Conservation (phyloP, 192 early-diverging fungal species). For the Glomus cerebriforme region DNA sequence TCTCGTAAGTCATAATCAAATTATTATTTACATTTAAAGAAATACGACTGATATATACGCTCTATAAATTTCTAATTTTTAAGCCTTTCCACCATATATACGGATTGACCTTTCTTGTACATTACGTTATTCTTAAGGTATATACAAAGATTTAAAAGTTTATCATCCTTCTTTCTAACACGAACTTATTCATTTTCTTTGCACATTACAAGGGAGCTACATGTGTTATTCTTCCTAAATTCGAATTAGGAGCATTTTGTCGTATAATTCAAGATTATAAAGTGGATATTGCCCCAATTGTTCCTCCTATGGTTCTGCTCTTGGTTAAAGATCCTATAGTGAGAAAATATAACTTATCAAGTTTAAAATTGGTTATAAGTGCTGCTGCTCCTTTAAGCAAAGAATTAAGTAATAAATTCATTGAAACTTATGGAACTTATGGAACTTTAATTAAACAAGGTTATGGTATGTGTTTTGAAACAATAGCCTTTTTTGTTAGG, state of each 20-base stretch:
- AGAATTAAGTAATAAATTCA: conserved; percentile 41
- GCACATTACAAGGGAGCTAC: conserved; percentile 46
- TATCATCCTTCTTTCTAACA: too few species aligned
- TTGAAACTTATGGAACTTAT: conserved; percentile 34
- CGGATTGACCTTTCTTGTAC: neutral
- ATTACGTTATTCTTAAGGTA: neutral
- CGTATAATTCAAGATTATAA: conserved; percentile 55
- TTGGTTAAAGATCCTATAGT: conserved; percentile 67
- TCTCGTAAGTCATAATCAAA: conserved; percentile 37
- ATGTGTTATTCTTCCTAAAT: conserved; percentile 63
- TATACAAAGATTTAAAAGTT: neutral
- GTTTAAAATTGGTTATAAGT: conserved; percentile 50
- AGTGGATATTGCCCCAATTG: conserved; percentile 43
- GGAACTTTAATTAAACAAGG: conserved; percentile 55
- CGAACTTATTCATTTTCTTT: neutral
- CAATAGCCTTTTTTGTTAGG: neutral
- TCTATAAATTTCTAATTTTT: conserved; percentile 36
- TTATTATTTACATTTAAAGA: conserved; percentile 52
- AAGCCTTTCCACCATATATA: conserved; percentile 1
- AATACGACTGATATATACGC: conserved; percentile 72
- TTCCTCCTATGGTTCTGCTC: conserved; percentile 69
- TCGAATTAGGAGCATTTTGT: conserved; percentile 60
- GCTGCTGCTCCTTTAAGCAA: conserved; percentile 69
- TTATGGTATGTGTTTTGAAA: conserved; percentile 57
- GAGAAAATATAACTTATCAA: conserved; percentile 62